Percentiles rank a stretch among this genome's conserved stretches.
These are phyloP conservation scores for Pythium scleroteichum DNA, from an alignment of 352 stramenopile genomes.

Conservation along the genomic window DNA sequence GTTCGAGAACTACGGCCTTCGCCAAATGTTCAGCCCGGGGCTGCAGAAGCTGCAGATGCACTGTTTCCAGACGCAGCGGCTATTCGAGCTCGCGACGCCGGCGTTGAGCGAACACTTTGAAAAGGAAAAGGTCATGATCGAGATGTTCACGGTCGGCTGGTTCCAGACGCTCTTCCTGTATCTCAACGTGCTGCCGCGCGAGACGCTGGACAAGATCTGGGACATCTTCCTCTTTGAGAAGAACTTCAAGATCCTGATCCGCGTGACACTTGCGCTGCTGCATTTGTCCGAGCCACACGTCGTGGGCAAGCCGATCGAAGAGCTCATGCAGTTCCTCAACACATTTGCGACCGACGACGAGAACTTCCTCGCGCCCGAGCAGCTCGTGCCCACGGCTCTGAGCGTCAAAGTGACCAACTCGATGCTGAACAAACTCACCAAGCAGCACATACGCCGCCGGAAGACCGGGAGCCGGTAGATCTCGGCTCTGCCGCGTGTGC, in stretches of 20 bases:
- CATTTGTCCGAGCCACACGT: constrained; percentile 68
- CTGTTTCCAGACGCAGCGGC: constrained; percentile 77
- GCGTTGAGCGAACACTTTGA: constrained; percentile 70
- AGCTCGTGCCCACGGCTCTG: constrained; percentile 51
- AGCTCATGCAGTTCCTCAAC: constrained; percentile 89
- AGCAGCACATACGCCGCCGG: constrained; percentile 61
- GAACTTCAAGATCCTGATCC: constrained; percentile 86
- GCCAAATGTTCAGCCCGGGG: constrained; percentile 78
- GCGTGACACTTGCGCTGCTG: constrained; percentile 66
- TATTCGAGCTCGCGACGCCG: constrained; percentile 64
- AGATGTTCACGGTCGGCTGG: constrained; percentile 89
- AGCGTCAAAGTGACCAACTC: constrained; percentile 79
- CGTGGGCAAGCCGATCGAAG: constrained; percentile 67
- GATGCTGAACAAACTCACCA: constrained; percentile 71
- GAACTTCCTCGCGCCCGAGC: constrained; percentile 51
- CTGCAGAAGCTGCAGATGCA: constrained; percentile 71
- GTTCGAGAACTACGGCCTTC: constrained; percentile 80
- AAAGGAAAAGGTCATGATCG: constrained; percentile 73
- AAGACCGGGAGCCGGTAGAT: constrained; percentile 32
- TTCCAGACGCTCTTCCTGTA: constrained; percentile 90
- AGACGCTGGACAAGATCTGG: constrained; percentile 80
- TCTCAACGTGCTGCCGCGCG: constrained; percentile 73
- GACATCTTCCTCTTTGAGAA: constrained; percentile 86
- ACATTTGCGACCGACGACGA: constrained; percentile 63
- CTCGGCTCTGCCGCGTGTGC: too few species aligned